phyloP scores from a whole-genome alignment of 352 stramenopile species.

The Phytophthora ohioensis region DNA sequence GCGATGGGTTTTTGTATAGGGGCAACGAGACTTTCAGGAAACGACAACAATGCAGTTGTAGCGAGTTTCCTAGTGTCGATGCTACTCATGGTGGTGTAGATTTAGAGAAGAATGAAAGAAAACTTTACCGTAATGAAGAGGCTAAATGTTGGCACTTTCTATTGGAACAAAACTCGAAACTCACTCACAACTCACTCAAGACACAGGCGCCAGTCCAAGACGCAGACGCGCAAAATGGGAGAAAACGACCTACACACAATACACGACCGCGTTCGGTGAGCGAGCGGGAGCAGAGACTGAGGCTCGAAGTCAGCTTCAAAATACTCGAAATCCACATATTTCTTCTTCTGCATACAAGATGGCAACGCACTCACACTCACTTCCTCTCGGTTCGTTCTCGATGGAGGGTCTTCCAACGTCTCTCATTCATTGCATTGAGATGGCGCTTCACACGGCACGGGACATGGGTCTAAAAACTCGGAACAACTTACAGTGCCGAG shows the following conservation, averaged over 20 bases:
- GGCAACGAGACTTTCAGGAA: constrained; percentile 7
- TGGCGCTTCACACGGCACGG: constrained; percentile 34
- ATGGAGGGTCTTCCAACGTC: constrained; percentile 37
- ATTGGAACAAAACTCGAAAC: constrained; percentile 50
- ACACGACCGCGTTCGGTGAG: constrained; percentile 40
- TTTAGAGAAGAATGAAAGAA: neutral
- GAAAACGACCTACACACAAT: constrained; percentile 33
- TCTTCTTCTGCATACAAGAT: constrained; percentile 48
- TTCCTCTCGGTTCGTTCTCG: constrained; percentile 37
- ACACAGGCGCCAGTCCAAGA: constrained; percentile 35
- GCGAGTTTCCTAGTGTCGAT: constrained; percentile 5
- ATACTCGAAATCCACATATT: constrained; percentile 45
- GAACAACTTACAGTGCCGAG: constrained; percentile 66
- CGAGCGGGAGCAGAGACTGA: constrained; percentile 38
- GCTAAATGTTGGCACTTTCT: constrained; percentile 39
- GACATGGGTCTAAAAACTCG: constrained; percentile 24
- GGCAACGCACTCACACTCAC: constrained; percentile 44
- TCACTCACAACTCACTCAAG: constrained; percentile 44
- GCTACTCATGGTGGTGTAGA: constrained; percentile 1
- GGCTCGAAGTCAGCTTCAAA: constrained; percentile 37
- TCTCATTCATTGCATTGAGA: constrained; percentile 47
- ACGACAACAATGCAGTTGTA: neutral
- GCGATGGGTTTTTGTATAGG: constrained; percentile 22
- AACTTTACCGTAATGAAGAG: constrained; percentile 16
- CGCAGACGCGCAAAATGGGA: constrained; percentile 26